Base-by-base conservation (phyloP, 257 asterid genomes). In the Penstemon eatonii region DNA sequence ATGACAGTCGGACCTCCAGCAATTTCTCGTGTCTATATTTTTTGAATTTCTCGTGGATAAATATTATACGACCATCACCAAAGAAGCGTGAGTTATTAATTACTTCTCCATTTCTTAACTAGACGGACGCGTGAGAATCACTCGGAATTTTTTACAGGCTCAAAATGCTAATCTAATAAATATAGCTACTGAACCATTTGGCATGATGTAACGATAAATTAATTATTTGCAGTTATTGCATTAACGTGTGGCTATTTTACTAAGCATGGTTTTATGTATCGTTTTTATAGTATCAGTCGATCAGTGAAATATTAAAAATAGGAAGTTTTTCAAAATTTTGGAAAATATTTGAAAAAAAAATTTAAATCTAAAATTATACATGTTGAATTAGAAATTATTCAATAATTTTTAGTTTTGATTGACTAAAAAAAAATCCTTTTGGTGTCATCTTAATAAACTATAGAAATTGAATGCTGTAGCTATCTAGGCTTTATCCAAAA, bases 171-270 rank as follows among this genome's bases (percentile, higher is more conserved):
- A 15, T 39, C 45, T 69, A 51, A 40, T 12, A 45, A 51, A 40
- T 40, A 25, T 69, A 58, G 74, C 52, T 49, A 49, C 70, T 38
- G 15, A 40, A 36, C 62, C 63, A 68, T 41, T 44, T 62, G 79
- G 67, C 74, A 41, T 55, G 58, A 63, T 68, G 37, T 75, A 25
- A 56, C 42, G 51, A 49, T 33, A 73, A 33, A 12, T 50, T 67
- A 50, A 66, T 18, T 53, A 18, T 15, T 13, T 50, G 3, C 8
- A 33, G 25, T 19, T 42, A n/a, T 56, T 38, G 7, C 36, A 41
- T 3, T 39, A 60, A 43, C 51, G 44, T 3, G 39, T 56, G 49
- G 65, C 19, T 11, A 68, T 38, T 45, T 46, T 44, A 1, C 42
- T 18, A 1, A 67, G 4, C 54, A 13, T 3, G n/a, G 11, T 54